Evolutionary conservation across 257 asterid species (phyloP), one percentile per base, ranked within the genome.

Genomic region (Solanum pinnatisectum): DNA sequence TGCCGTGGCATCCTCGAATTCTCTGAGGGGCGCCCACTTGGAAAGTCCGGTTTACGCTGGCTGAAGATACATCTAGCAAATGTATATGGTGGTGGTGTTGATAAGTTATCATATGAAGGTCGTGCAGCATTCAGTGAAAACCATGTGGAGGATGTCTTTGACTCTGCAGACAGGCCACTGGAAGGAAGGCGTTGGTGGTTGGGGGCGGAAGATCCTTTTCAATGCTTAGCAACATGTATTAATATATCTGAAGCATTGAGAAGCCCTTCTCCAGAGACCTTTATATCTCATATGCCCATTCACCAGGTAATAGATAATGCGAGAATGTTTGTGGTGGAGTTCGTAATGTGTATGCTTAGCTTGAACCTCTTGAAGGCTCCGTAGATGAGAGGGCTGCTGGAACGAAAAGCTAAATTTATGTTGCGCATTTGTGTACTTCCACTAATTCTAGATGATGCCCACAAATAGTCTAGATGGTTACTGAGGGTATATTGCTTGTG

Each of bases 181-280:
- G 99, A 97, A 90, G 99, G 99, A 87, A 95, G 83, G 59, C 93
- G 96, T 23, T 97, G 99, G 99, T 97, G 99, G 99, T 92, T 97
- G 90, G 90, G 74, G 18, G 99, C 99, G 1, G 99, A 97, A 93
- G 99, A 97, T 89, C 99, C 99, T 86, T 94, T 97, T 88, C 99
- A 97, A 84, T 97, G 99, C 93, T 90, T 97, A 90, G 98, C 99
- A 35, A 92, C 98, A 85, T 96, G 99, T 91, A 91, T 95, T 87
- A 93, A 89, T 88, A 93, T 97, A 63, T 42, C 98, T 87, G 99
- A 96, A 90, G 98, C 99, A 84, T 92, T 97, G 88, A 94, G 98
- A 93, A 95, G 95, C 90, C 92, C 98, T 3, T 91, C 89, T 89
- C 99, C 98, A 2, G 99, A 95, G 94, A 87, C 90, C 87, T 87